Percentiles rank a stretch among this genome's conserved stretches.
Conservation (phyloP, 371 early-diverging fungal species). For the Apophysomyces variabilis region DNA sequence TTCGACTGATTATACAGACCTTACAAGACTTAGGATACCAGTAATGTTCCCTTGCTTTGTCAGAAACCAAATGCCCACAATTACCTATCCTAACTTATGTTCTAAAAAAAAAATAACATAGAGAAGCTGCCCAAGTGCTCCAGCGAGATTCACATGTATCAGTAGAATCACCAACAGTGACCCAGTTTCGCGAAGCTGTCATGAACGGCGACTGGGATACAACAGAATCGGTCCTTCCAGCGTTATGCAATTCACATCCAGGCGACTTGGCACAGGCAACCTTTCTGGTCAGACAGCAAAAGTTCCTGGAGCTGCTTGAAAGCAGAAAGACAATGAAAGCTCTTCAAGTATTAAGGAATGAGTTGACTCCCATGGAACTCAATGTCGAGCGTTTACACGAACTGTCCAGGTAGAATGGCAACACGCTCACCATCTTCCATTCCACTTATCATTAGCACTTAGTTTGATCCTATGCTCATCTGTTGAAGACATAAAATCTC, state of each 20-base stretch:
- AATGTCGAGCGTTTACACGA: constrained; percentile 65
- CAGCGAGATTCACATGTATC: constrained; percentile 75
- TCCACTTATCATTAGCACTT: background rate
- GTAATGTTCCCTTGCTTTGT: constrained; percentile 43
- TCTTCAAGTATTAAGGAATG: constrained; percentile 71
- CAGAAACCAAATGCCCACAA: background rate
- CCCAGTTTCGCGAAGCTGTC: constrained; percentile 66
- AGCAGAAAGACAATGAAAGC: constrained; percentile 63
- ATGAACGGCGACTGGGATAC: constrained; percentile 76
- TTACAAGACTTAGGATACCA: constrained; percentile 82
- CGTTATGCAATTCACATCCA: constrained; percentile 43
- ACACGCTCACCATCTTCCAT: background rate
- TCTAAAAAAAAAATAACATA: constrained; percentile 18
- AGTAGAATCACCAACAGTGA: constrained; percentile 66
- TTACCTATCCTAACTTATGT: too few relatives aligned
- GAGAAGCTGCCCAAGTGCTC: constrained; percentile 63
- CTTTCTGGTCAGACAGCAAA: constrained; percentile 80
- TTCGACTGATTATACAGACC: constrained; percentile 87
- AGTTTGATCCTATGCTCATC: constrained; percentile 71
- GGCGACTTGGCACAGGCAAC: constrained; percentile 39
- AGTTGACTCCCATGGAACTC: constrained; percentile 72
- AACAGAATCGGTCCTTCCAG: constrained; percentile 58
- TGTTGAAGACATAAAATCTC: constrained; percentile 61
- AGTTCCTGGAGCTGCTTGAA: constrained; percentile 85
- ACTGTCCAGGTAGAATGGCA: constrained; percentile 32